phyloP scores from a whole-genome alignment of 176 grass and related monocot genomes.

The Lolium multiflorum region DNA sequence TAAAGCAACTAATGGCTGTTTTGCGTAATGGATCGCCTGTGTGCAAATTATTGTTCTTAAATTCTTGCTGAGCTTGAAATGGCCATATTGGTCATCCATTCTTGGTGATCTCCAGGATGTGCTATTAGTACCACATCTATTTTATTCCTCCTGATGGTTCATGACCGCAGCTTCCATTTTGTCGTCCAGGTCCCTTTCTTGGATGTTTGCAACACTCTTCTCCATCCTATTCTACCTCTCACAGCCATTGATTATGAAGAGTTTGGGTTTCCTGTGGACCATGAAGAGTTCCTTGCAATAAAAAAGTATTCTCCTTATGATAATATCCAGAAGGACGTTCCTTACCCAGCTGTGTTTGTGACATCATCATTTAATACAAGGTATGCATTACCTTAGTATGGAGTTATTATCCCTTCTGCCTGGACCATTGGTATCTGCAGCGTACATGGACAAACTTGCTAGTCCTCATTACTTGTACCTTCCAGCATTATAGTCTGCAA shows the following conservation, averaged over 20 bases:
- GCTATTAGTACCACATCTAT: conserved; percentile 23
- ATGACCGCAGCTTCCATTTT: conserved; percentile 28
- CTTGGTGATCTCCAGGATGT: neutral
- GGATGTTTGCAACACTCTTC: conserved; percentile 93
- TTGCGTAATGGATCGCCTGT: neutral
- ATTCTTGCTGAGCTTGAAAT: neutral
- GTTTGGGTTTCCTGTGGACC: conserved; percentile 86
- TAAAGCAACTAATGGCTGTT: conserved; percentile 1
- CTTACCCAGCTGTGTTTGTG: conserved; percentile 92
- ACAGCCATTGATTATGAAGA: conserved; percentile 95
- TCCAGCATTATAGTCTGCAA: conserved; percentile 21
- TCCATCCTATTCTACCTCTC: conserved; percentile 88
- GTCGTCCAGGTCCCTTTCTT: conserved; percentile 85
- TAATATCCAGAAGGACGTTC: conserved; percentile 84
- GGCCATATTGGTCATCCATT: neutral
- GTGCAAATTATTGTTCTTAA: neutral
- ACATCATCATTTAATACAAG: conserved; percentile 94
- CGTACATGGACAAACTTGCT: conserved; percentile 15
- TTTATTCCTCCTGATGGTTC: neutral
- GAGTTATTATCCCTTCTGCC: neutral
- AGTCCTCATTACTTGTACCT: neutral
- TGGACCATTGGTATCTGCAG: conserved; percentile 16
- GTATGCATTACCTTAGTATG: conserved; percentile 33
- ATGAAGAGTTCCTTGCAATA: conserved; percentile 90
- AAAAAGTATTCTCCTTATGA: conserved; percentile 95